Base-by-base conservation (phyloP, 2,329 filamentous ascomycete genomes). In the Microcera coccophila region DNA sequence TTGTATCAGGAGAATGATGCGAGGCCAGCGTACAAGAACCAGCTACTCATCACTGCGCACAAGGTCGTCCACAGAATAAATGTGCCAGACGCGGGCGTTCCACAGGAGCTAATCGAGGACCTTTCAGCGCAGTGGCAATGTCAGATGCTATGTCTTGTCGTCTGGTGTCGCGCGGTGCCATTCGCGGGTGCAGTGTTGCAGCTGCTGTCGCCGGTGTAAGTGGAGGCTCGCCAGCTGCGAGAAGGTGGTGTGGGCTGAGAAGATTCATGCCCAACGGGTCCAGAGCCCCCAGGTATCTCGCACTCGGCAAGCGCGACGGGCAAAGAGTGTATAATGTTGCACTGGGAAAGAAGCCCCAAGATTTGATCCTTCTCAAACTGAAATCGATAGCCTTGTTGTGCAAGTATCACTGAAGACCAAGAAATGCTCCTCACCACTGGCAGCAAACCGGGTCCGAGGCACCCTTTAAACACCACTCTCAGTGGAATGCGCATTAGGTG, bases 391-490 rank as follows among this genome's bases (percentile, higher is more conserved):
- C 9, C 18, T 11, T 35, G 33, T 35, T n/a, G 33, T 19, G 33
- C 33, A 22, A 28, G 19, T n/a, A 38, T 26, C 34, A 36, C 24
- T 17, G 20, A 31, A 36, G 15, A 35, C 29, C n/a, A 10, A 18
- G 15, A 12, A 35, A 20, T 31, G 21, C 32, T 38, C 39, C 32
- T 36, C 36, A 28, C 35, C n/a, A n/a, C n/a, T n/a, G 35, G n/a
- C 41, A 44, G 50, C 39, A 47, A 29, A 39, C 15, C 42, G 50
- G 55, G 55, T 21, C 34, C 44, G 42, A 53, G 52, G 55, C 47
- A 45, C 45, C 53, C 54, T 59, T 59, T 58, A 58, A 58, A 31
- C 45, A 49, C 45, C 41, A 35, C 29, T 31, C 28, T n/a, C 15
- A 9, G 29, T 46, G 50, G 55, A 59, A 59, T 57, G 53, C 36